Evolutionary conservation across 2,329 filamentous ascomycete species (phyloP).

Genomic region (Rutstroemia sydowiana): DNA sequence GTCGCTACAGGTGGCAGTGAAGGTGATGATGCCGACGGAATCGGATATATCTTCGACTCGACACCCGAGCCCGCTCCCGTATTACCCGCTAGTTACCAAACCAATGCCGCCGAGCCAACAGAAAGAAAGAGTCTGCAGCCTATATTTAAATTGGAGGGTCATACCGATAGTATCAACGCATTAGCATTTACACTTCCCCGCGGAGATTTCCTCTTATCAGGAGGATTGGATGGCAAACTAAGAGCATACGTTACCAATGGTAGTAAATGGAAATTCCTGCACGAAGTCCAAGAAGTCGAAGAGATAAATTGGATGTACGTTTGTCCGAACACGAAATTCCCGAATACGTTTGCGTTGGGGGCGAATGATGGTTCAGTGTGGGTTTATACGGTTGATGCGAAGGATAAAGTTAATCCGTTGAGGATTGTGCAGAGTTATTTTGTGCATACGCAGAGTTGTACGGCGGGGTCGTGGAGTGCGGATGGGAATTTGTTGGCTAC

Average conservation of each 20-base stretch:
- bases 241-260: constrained; percentile 47
- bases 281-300: constrained; percentile 79
- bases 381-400: constrained; percentile 80
- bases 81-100: constrained; percentile 69
- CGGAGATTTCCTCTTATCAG: constrained; percentile 80
- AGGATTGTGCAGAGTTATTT: constrained; percentile 89
- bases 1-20: constrained; percentile 79
- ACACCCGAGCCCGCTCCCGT: constrained; percentile 58
- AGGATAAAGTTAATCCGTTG: constrained; percentile 54
- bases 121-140: constrained; percentile 54
- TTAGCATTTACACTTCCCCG: constrained; percentile 75
- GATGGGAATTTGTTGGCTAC: constrained; percentile 83
- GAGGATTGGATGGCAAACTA: constrained; percentile 78
- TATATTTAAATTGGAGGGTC: constrained; percentile 74
- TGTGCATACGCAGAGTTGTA: constrained; percentile 78
- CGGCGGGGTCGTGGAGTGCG: constrained; percentile 82
- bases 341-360: constrained; percentile 80
- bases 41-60: constrained; percentile 79
- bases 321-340: constrained; percentile 63
- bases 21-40: constrained; percentile 55
- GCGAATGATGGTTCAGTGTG: constrained; percentile 89
- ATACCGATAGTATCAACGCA: constrained; percentile 85
- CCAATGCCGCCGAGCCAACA: constrained; percentile 51
- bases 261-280: constrained; percentile 59
- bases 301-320: constrained; percentile 87